Evolutionary conservation across 2,329 filamentous ascomycete species (phyloP), one percentile per base, ranked within the genome.

Genomic region (Xylariales sp.): DNA sequence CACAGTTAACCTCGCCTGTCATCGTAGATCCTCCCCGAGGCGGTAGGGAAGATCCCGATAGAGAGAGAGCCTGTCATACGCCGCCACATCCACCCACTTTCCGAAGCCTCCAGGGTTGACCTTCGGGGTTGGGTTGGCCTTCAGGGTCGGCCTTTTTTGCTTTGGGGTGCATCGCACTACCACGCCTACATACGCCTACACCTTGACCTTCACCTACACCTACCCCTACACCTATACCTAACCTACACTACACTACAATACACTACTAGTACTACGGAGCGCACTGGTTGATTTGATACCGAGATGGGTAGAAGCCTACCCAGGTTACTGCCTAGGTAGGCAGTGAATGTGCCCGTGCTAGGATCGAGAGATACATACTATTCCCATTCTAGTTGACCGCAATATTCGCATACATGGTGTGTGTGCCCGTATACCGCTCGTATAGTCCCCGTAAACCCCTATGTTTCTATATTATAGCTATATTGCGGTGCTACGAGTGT

Each of bases 61-160:
- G 8, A 48, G 55, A 36, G 28, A 54, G 45, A 58, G 54, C 36
- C 34, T 65, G 53, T 69, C 48, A 59, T 59, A 56, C 34, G 58
- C 43, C 53, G 62, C 59, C 50, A 57, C 58, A 61, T 65, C 54
- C 65, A 64, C 66, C 58, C 62, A 63, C 62, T 63, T 66, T 60
- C 65, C 64, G 54, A 67, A 48, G 28, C 54, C 12, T 63, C 23
- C 34, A 53, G 50, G 48, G 53, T 52, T 58, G 45, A 23, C 23
- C 23, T 23, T 23, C 23, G 2, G 23, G 23, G 23, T 23, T 23
- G 23, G 23, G 23, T 23, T 23, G 23, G 23, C 23, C 23, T 23
- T 23, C 23, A 23, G 23, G 23, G 23, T 23, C 23, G 23, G 23
- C 23, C 23, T 23, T 23, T 23, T 23, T 23, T 23, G 23, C 32